Conservation (phyloP, 352 stramenopile genomes). For the Phytopythium ostracodes region DNA sequence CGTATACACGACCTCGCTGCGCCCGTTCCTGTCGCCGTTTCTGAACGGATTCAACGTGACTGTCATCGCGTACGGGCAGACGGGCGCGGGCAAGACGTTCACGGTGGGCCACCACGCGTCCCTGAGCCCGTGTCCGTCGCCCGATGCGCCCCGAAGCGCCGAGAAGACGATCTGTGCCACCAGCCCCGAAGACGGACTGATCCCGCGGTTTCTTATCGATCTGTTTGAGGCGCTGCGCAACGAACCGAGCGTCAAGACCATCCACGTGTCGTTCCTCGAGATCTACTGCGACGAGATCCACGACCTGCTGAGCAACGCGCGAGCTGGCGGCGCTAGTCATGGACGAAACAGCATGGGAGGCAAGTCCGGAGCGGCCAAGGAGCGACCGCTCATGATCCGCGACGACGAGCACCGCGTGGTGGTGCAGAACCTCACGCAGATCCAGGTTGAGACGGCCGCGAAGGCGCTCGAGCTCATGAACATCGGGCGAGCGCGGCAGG, state of each 20-base stretch:
- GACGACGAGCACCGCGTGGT: constrained; percentile 20
- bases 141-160: constrained; percentile 17
- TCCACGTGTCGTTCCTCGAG: constrained; percentile 91
- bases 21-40: constrained; percentile 78
- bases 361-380: constrained; percentile 12
- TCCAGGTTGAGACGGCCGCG: constrained; percentile 45
- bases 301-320: constrained; percentile 84
- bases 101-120: constrained; percentile 74
- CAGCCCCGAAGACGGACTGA: constrained; percentile 57
- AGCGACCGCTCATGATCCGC: constrained; percentile 45
- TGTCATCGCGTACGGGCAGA: constrained; percentile 87
- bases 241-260: constrained; percentile 28
- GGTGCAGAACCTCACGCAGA: constrained; percentile 18
- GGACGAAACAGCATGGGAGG: constrained; percentile 2
- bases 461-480: constrained; percentile 79
- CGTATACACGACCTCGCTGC: constrained; percentile 63
- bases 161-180: neutral
- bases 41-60: constrained; percentile 88
- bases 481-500: constrained; percentile 52
- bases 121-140: constrained; percentile 8
- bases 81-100: constrained; percentile 79
- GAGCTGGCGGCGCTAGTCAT: neutral
- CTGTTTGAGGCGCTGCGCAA: constrained; percentile 49
- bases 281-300: constrained; percentile 98
- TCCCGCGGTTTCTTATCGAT: constrained; percentile 79